A percentile compares a stretch with the other conserved stretches of the same genome.
phyloP scores from a whole-genome alignment of 2,329 filamentous ascomycete species.

The Colletotrichum paranaense region DNA sequence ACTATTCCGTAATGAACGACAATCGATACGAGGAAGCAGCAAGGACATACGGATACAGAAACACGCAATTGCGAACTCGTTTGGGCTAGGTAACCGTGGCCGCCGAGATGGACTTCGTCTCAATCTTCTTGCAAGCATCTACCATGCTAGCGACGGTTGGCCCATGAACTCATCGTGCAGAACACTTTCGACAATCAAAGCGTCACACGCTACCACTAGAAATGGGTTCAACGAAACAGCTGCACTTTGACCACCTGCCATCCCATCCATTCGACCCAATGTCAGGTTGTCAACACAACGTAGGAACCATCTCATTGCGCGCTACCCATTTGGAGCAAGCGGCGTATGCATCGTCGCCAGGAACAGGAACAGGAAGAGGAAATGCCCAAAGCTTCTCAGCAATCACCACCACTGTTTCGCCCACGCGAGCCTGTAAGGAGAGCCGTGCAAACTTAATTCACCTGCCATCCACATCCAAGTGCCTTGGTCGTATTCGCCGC shows the following conservation, averaged over 20 bases:
- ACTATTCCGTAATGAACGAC: background rate
- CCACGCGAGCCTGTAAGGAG: background rate
- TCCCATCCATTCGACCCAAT: slow-evolving; percentile 5
- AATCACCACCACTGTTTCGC: background rate
- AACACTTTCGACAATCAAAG: background rate
- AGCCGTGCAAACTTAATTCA: slow-evolving; percentile 15
- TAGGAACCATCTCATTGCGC: background rate
- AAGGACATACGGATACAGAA: background rate
- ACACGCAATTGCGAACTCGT: background rate
- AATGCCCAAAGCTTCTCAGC: background rate
- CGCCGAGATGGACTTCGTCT: background rate
- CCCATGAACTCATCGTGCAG: background rate
- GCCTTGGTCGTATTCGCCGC: background rate
- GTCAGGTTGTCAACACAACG: background rate
- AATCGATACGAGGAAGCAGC: background rate
- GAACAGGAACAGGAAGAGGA: slow-evolving; percentile 3
- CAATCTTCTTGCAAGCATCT: background rate
- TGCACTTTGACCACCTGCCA: slow-evolving; percentile 17
- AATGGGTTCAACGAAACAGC: slow-evolving; percentile 5
- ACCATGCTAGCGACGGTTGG: background rate
- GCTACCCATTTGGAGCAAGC: background rate
- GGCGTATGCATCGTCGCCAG: background rate
- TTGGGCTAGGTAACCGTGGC: background rate
- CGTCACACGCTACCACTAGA: background rate
- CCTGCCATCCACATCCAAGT: slow-evolving; percentile 8